Evolutionary conservation across 768 basidiomycete species (phyloP), one percentile per base, ranked within the genome.

Genomic region (Pseudohyphozyma bogoriensis): DNA sequence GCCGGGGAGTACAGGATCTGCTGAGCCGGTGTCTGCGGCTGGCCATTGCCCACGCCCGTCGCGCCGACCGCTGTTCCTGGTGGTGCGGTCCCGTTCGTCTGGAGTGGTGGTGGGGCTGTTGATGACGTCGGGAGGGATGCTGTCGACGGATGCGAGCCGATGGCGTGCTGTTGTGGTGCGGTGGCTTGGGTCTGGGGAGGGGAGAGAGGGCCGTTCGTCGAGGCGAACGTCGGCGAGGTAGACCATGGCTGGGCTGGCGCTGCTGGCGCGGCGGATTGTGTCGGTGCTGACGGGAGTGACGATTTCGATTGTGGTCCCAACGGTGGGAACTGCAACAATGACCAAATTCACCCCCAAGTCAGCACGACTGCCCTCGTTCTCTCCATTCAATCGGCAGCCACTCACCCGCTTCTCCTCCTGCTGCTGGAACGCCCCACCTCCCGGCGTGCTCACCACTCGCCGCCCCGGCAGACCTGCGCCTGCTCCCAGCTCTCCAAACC

Each of bases 1-100:
- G 92, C 92, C 2, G 92, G 89, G 63, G 85, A 87, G 67, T 87
- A 82, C 44, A 95, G 80, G 20, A 97, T 82, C 75, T 97, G 92
- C 72, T 95, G 88, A 47, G 89, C 89, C 2, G 92, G 90, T 46
- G 88, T 89, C 72, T 88, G 86, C n/a, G n/a, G n/a, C n/a, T n/a
- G n/a, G n/a, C n/a, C n/a, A n/a, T n/a, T n/a, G n/a, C n/a, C n/a
- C n/a, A n/a, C n/a, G n/a, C n/a, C n/a, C n/a, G n/a, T n/a, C n/a
- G n/a, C n/a, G n/a, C n/a, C n/a, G 85, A 60, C 74, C 33, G 44
- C 53, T 4, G 44, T 26, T 55, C 47, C 56, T 12, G 39, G 36
- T 51, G 24, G 50, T 51, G 44, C 58, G 60, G 39, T 59, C 26
- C 44, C 24, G 5, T 22, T 33, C 24, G 51, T 26, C 42, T 22